These are phyloP conservation scores for Penicillium sp. DNA, from an alignment of 2,329 filamentous ascomycete genomes.

Conservation along the genomic window DNA sequence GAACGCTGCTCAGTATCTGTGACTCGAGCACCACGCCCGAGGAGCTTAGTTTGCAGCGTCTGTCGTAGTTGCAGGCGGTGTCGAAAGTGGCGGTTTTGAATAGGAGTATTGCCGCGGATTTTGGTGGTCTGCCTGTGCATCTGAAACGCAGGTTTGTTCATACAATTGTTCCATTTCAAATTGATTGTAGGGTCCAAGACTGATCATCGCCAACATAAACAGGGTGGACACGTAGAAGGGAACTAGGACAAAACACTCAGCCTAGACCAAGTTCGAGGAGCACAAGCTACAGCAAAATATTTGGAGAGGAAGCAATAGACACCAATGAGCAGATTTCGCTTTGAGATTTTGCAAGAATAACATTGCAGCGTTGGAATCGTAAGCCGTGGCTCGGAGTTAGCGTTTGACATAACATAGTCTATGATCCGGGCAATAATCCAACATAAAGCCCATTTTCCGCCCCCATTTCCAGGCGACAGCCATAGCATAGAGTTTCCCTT, in stretches of 20 bases:
- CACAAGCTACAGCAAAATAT: neutral
- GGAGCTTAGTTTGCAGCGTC: neutral
- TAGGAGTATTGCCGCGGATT: neutral
- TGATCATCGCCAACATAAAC: no score
- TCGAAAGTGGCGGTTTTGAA: neutral
- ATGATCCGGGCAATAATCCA: neutral
- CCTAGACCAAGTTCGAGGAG: neutral
- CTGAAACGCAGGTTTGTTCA: neutral
- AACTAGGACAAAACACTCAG: neutral
- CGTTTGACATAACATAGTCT: neutral
- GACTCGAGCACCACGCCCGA: neutral
- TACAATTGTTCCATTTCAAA: no score
- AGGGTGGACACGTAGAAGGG: neutral
- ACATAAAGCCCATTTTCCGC: neutral
- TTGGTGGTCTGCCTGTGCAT: neutral
- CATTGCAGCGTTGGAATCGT: slow-evolving; percentile 14
- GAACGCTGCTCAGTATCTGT: neutral
- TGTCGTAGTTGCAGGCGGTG: neutral
- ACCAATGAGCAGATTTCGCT: neutral
- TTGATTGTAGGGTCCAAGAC: no score
- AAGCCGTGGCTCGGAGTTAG: slow-evolving; percentile 3
- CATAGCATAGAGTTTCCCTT: neutral
- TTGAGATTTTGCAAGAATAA: slow-evolving; percentile 1
- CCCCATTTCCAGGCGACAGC: neutral
- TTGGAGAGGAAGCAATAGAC: neutral